Base-by-base conservation (phyloP, 495 filamentous ascomycete species). In the Lasiosphaeria ovina region DNA sequence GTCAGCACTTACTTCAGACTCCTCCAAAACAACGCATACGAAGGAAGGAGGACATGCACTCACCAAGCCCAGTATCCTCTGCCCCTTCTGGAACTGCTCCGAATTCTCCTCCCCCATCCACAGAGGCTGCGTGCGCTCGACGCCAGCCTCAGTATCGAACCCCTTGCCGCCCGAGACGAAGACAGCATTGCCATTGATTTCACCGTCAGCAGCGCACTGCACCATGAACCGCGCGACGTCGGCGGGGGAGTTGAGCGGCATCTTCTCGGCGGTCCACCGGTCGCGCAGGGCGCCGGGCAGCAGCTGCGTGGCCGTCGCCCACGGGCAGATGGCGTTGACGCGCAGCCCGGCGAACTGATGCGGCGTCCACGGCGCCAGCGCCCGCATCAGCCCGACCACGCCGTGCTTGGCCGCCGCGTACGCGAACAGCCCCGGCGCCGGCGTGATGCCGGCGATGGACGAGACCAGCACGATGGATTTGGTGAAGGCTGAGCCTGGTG, bases 241-340 rank as follows among this genome's bases (percentile, higher is more conserved):
- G 3, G 62, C 60, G 0, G 79, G 69, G 0, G 66, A 68, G 59
- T 82, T 84, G 17, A 78, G 57, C 0, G 81, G 81, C 50, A 83
- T 66, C 10, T 70, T 71, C 33, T 75, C 77, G 58, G 72, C 64
- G 17, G 66, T 58, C 81, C 81, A 84, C 12, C 65, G 64, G 10
- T 74, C 66, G 50, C 73, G 24, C 24, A 24, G 64, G 16, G 82
- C 71, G 14, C 74, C 76, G 45, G 70, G 69, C 8, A 77, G 73
- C 16, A 79, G 74, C 10, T 72, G 69, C 6, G 76, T 81, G 48
- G 75, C 65, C 3, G 79, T 81, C 67, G 80, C 77, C 81, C 80
- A 84, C 1, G 82, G 82, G 61, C 81, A 83, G 55, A 84, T 73
- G 12, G 77, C 76, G 62, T 84, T 85, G 58, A 78, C 74, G 24